These are phyloP conservation scores for Glycyrrhiza uralensis DNA, from an alignment of 306 rosid genomes.

Conservation along the genomic window DNA sequence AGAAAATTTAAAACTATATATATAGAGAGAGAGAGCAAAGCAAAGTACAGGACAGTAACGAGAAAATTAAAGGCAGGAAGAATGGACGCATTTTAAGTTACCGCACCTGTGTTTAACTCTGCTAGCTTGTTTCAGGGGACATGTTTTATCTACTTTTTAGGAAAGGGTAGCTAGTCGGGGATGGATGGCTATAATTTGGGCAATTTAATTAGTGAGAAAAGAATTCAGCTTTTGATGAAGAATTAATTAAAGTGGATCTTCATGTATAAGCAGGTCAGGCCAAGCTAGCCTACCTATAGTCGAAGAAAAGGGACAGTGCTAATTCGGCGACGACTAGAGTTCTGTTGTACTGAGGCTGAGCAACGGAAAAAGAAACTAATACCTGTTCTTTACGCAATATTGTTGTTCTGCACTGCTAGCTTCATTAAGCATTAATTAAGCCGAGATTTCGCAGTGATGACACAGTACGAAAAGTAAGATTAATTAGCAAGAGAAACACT, in stretches of 20 bases:
- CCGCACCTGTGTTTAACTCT: neutral
- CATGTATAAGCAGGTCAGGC: too few species aligned
- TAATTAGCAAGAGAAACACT: too few species aligned
- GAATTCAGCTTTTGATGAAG: slow-evolving; percentile 1
- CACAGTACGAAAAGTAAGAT: neutral
- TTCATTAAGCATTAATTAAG: too few species aligned
- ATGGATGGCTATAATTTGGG: neutral
- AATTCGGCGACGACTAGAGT: neutral
- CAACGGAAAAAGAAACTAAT: slow-evolving; percentile 3
- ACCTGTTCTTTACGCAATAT: neutral
- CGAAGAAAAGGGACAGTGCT: neutral
- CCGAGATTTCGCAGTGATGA: neutral
- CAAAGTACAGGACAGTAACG: neutral
- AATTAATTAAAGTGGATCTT: too few species aligned
- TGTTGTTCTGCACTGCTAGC: neutral
- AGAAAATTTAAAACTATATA: neutral
- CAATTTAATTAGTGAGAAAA: neutral
- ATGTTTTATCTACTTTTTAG: neutral
- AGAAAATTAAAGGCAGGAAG: neutral
- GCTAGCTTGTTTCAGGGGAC: neutral
- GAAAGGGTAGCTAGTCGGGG: too few species aligned
- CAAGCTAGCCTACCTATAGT: slow-evolving; percentile 10
- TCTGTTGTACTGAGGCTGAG: neutral
- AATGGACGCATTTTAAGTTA: neutral
- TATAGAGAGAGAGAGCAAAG: neutral